Evolutionary conservation across 805 yeast genomes (phyloP), one percentile per base, ranked within the genome.

Genomic region (Candida xyloterini): DNA sequence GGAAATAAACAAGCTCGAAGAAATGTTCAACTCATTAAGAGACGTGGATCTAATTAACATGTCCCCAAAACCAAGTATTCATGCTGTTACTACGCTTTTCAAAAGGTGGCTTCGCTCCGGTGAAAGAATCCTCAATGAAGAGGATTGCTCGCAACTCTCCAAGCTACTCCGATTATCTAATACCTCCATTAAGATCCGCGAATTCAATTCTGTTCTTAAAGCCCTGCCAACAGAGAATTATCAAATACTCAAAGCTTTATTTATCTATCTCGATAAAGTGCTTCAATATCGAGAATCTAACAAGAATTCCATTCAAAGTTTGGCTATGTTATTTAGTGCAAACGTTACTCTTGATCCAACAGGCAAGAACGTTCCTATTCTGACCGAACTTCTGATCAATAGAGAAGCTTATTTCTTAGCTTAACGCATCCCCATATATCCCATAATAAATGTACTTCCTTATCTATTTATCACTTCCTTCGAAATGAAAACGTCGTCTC

Each of bases 71-170:
- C 76, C 77, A 2, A 95, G 86, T 57, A 76, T 84, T 16, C 87
- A 89, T 59, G 81, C 95, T 0, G 83, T 84, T 3, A 79, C 95
- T 6, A 95, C 95, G 0, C 65, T 89, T 29, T 65, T 89, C 44
- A 89, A 89, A 58, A 69, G 87, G 11, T 89, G 83, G 64, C 66
- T 89, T 32, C 70, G 96, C 46, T 86, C 80, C 44, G 46, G 43
- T 20, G 48, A 47, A 24, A 35, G 37, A 34, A 30, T 45, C 2
- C 26, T 47, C 14, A 30, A 16, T 15, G 38, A 45, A 10, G 47
- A 45, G 30, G 46, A 47, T n/a, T 46, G 50, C 27, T 24, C 25
- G 15, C 51, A 45, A 32, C 34, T 46, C 15, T 38, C 57, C 16
- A 56, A 60, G 3, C 51, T 75, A n/a, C 60, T 83, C 7, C 80